phyloP scores from a whole-genome alignment of 441 rosid species.

The Euphorbia neoarborescens region DNA sequence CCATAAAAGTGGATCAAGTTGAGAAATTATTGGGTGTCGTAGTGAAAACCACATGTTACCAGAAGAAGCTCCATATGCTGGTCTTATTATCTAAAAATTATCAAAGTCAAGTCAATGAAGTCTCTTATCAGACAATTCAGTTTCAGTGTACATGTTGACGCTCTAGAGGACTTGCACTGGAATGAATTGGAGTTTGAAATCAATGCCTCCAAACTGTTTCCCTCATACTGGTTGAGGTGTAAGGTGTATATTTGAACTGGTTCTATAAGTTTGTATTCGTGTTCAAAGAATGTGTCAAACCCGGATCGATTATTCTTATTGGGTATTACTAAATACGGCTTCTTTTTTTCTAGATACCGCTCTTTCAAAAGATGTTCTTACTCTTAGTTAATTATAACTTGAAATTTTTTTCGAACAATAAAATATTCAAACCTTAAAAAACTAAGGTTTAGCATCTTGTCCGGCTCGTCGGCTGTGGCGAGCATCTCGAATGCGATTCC shows the following conservation, averaged over 20 bases:
- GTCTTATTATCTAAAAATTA: not conserved
- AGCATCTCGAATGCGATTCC: no score
- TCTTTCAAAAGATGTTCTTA: no score
- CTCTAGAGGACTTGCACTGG: not conserved
- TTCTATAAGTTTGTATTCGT: not conserved
- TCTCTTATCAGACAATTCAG: not conserved
- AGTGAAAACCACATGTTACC: not conserved
- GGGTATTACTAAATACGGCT: no score
- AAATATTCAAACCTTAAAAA: no score
- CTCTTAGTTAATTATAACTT: no score
- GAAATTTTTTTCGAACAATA: no score
- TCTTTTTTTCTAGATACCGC: no score
- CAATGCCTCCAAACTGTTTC: no score
- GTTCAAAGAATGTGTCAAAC: not conserved
- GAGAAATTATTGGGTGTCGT: not conserved
- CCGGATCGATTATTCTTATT: not conserved
- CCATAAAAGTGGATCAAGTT: not conserved
- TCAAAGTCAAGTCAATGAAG: not conserved
- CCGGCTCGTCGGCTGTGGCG: no score
- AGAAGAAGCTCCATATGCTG: not conserved
- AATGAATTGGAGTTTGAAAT: not conserved
- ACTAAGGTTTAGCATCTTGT: no score
- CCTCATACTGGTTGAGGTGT: not conserved
- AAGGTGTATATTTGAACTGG: not conserved
- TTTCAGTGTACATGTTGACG: not conserved